These are phyloP conservation scores for Phytophthora uliginosa DNA, from an alignment of 352 stramenopile genomes.

Conservation along the genomic window DNA sequence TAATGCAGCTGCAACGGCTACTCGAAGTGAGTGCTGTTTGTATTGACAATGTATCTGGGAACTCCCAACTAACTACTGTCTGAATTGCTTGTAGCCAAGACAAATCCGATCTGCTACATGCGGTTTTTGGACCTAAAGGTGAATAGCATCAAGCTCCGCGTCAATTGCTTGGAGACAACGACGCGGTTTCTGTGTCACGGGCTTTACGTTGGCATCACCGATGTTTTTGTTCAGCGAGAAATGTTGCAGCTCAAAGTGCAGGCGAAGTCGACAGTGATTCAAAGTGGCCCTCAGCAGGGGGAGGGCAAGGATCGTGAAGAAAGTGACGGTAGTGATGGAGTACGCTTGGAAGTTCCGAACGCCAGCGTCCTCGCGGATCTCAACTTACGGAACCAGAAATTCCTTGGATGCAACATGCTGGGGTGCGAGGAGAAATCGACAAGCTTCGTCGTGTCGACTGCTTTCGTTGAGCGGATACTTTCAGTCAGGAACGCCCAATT, in stretches of 20 bases:
- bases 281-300: slow-evolving; percentile 14
- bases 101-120: slow-evolving; percentile 64
- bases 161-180: slow-evolving; percentile 46
- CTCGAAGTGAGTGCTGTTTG: slow-evolving; percentile 15
- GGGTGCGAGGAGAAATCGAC: slow-evolving; percentile 41
- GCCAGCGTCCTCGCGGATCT: slow-evolving; percentile 34
- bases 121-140: slow-evolving; percentile 73
- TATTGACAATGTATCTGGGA: not conserved
- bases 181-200: slow-evolving; percentile 50
- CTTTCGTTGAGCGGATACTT: slow-evolving; percentile 54
- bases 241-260: slow-evolving; percentile 56
- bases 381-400: slow-evolving; percentile 32
- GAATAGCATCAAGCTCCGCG: slow-evolving; percentile 40
- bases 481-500: slow-evolving; percentile 54
- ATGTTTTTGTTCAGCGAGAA: slow-evolving; percentile 66
- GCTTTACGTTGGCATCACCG: slow-evolving; percentile 63
- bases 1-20: not conserved
- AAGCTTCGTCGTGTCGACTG: slow-evolving; percentile 45
- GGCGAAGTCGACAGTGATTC: slow-evolving; percentile 16
- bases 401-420: slow-evolving; percentile 53
- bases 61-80: not conserved
- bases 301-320: not conserved
- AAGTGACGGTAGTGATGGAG: slow-evolving; percentile 19
- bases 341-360: slow-evolving; percentile 36
- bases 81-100: slow-evolving; percentile 22